Percentiles rank a stretch among this genome's conserved stretches.
Evolutionary conservation across 371 early-diverging fungal genomes (phyloP).

Genomic region (Mortierella sp.): DNA sequence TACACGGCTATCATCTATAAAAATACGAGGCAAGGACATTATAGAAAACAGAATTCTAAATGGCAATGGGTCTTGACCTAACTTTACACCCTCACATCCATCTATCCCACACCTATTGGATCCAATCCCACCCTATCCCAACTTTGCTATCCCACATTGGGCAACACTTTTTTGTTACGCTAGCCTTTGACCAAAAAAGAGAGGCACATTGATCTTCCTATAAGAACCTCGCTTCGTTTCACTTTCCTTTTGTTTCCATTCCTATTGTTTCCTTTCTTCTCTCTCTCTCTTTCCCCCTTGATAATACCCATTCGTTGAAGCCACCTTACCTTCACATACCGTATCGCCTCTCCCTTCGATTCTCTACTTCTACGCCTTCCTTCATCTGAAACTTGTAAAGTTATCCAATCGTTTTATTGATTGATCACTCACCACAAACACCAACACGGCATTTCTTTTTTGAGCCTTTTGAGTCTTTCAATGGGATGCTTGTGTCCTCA

Average conservation of each 20-base stretch:
- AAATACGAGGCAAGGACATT: neutral
- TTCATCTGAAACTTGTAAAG: slow-evolving; percentile 6
- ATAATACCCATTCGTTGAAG: neutral
- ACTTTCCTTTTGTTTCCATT: neutral
- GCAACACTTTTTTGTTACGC: neutral
- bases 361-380: too few species aligned
- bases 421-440: neutral
- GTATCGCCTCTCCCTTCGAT: too few species aligned
- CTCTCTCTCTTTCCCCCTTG: neutral
- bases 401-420: neutral
- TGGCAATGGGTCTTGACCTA: neutral
- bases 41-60: neutral
- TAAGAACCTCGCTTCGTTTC: neutral
- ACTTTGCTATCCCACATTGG: neutral
- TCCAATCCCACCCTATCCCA: neutral
- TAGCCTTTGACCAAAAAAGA: too few species aligned
- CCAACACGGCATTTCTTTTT: neutral
- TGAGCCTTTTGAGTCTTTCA: too few species aligned
- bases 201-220: neutral
- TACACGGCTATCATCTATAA: neutral
- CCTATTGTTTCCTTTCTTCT: neutral
- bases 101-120: neutral
- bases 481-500: neutral
- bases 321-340: too few species aligned
- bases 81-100: neutral